Conservation (phyloP, 306 rosid species). For the Nissolia schottii region DNA sequence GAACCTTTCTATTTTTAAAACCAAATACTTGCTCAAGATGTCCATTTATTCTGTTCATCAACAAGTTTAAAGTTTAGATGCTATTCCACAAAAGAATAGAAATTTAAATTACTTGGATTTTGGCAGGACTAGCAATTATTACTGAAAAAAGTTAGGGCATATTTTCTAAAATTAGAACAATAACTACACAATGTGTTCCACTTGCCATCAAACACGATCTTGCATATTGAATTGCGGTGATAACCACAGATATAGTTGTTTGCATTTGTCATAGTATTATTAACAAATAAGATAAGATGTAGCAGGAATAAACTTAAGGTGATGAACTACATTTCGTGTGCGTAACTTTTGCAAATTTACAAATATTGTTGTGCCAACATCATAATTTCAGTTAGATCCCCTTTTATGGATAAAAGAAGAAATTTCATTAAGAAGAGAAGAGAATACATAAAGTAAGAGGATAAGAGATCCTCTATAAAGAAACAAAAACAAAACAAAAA, state of each 20-base stretch:
- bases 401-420: too few relatives aligned
- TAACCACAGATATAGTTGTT: not conserved
- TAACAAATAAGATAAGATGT: not conserved
- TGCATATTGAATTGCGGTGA: not conserved
- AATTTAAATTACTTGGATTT: conserved; percentile 10
- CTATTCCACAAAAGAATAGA: not conserved
- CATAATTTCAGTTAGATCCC: not conserved
- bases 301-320: not conserved
- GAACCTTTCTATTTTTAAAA: conserved; percentile 44
- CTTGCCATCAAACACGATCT: conserved; percentile 6
- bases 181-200: not conserved
- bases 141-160: not conserved
- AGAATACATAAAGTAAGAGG: too few relatives aligned
- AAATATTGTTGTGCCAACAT: not conserved
- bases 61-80: conserved; percentile 18
- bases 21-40: conserved; percentile 30
- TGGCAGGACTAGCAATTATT: conserved; percentile 8
- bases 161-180: conserved; percentile 1
- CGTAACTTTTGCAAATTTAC: not conserved
- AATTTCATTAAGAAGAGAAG: too few relatives aligned
- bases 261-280: not conserved
- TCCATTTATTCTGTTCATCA: conserved; percentile 29
- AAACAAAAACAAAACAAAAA: too few relatives aligned
- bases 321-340: not conserved
- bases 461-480: too few relatives aligned